Percentiles rank a stretch among this genome's conserved stretches.
phyloP scores from a whole-genome alignment of 352 stramenopile species.

The Pythium pectinolyticum region DNA sequence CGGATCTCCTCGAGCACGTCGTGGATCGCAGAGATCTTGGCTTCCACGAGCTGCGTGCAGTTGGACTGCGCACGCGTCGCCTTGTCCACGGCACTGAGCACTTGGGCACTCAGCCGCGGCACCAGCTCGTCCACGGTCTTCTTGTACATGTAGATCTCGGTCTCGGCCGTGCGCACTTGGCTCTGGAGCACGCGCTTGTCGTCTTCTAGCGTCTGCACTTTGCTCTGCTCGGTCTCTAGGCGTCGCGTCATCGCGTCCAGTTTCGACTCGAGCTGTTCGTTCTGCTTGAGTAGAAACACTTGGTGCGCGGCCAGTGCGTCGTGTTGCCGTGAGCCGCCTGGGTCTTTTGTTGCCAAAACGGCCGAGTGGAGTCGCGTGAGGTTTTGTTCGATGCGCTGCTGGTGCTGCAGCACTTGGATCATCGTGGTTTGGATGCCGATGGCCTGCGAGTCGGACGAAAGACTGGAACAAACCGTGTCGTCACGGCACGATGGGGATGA shows the following conservation, averaged over 20 bases:
- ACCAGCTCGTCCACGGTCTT: constrained; percentile 19
- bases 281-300: constrained; percentile 25
- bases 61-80: constrained; percentile 30
- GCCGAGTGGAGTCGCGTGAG: constrained; percentile 5
- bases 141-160: constrained; percentile 26
- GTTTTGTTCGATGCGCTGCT: constrained; percentile 17
- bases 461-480: no score
- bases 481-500: no score
- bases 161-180: constrained; percentile 15
- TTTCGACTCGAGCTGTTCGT: constrained; percentile 27
- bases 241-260: constrained; percentile 18
- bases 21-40: constrained; percentile 56
- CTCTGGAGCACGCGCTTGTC: constrained; percentile 21
- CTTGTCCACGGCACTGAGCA: constrained; percentile 37
- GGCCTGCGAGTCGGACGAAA: background rate
- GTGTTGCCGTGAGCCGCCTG: background rate
- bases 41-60: constrained; percentile 45
- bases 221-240: constrained; percentile 14
- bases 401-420: constrained; percentile 34
- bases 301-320: constrained; percentile 18
- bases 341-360: constrained; percentile 8
- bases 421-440: constrained; percentile 33
- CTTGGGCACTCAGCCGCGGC: constrained; percentile 7
- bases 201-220: constrained; percentile 6
- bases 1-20: constrained; percentile 65